These are phyloP conservation scores for Albophoma yamanashiensis DNA, from an alignment of 2,329 filamentous ascomycete species.

Conservation along the genomic window DNA sequence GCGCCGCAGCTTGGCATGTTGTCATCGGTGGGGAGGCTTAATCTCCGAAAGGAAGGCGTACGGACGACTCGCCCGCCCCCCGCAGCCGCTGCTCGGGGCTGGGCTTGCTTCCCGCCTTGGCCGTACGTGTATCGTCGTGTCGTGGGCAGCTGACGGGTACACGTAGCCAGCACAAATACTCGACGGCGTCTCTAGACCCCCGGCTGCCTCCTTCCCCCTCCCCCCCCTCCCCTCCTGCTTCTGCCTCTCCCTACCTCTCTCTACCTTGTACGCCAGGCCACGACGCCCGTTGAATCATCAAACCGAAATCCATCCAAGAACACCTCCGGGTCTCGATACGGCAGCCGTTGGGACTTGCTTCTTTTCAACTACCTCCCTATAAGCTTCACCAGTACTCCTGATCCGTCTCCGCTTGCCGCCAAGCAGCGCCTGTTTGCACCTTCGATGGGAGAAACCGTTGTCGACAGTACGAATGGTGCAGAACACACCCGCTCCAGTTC, in stretches of 20 bases:
- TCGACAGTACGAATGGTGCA: constrained; percentile 29
- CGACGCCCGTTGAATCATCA: background rate
- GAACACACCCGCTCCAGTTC: constrained; percentile 24
- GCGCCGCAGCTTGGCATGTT: background rate
- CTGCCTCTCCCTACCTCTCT: background rate
- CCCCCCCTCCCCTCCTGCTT: background rate
- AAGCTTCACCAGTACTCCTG: background rate
- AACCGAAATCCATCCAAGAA: too few species aligned
- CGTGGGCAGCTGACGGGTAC: background rate
- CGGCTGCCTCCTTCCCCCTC: background rate
- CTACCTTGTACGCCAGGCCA: background rate
- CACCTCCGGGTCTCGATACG: background rate
- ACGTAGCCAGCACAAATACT: background rate
- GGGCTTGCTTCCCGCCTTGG: background rate
- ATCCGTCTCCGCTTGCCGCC: background rate
- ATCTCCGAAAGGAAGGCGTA: background rate
- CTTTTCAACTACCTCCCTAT: background rate
- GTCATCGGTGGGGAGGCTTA: background rate
- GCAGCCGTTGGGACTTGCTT: background rate
- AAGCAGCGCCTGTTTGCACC: constrained; percentile 4
- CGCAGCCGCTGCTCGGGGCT: background rate
- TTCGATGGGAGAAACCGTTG: constrained; percentile 31
- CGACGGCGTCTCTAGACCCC: background rate
- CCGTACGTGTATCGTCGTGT: background rate
- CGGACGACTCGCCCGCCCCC: background rate